Percentiles rank a stretch among this genome's conserved stretches.
Evolutionary conservation across 177 flowering plant species (phyloP).

Genomic region (Vitis hybrid): DNA sequence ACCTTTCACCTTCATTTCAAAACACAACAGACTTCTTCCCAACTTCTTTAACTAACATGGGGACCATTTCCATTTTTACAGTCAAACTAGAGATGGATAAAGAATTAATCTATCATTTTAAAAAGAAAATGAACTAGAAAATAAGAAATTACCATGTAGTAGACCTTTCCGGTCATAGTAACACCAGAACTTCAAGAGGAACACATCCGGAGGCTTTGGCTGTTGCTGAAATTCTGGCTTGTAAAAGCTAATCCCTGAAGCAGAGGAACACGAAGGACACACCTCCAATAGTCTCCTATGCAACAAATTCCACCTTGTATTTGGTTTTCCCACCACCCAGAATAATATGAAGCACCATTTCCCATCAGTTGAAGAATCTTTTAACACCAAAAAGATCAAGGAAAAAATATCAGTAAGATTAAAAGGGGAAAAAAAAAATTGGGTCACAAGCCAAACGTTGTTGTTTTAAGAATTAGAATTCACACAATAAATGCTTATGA

Average conservation of each 20-base stretch:
- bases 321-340: slow-evolving; percentile 66
- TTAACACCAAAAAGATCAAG: not conserved
- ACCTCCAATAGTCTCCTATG: slow-evolving; percentile 65
- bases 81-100: too few species aligned
- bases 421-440: not conserved
- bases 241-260: slow-evolving; percentile 50
- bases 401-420: not conserved
- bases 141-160: slow-evolving; percentile 38
- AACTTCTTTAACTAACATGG: too few species aligned
- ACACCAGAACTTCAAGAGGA: slow-evolving; percentile 59
- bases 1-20: too few species aligned
- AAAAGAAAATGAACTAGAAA: not conserved
- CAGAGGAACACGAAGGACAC: slow-evolving; percentile 62
- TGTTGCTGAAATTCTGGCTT: slow-evolving; percentile 32
- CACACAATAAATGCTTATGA: too few species aligned
- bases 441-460: too few species aligned
- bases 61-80: too few species aligned
- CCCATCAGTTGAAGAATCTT: slow-evolving; percentile 84
- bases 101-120: too few species aligned
- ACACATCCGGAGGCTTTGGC: slow-evolving; percentile 59
- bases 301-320: slow-evolving; percentile 68
- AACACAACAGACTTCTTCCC: too few species aligned
- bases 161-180: slow-evolving; percentile 54
- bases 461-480: too few species aligned
- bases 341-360: slow-evolving; percentile 85